Percentiles rank a stretch among this genome's conserved stretches.
phyloP scores from a whole-genome alignment of 1,284 basidiomycete species.

The Bothia castanella region DNA sequence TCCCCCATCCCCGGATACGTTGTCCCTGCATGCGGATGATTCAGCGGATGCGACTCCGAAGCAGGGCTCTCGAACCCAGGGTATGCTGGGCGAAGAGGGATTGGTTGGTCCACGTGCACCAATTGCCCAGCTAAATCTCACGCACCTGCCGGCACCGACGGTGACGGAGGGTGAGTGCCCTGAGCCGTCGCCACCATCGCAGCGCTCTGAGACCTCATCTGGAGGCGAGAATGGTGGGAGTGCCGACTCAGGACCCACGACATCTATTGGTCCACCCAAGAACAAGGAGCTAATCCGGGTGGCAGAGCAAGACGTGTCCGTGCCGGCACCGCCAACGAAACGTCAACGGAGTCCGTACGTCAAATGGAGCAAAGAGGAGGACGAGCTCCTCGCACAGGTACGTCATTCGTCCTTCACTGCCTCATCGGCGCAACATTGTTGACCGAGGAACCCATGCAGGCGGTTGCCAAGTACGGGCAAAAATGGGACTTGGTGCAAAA shows the following conservation, averaged over 20 bases:
- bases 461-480: slow-evolving; percentile 39
- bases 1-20: background rate
- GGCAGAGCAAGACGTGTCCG: slow-evolving; percentile 17
- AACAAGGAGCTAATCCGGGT: slow-evolving; percentile 29
- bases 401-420: background rate
- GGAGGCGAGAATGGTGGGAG: background rate
- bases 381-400: slow-evolving; percentile 38
- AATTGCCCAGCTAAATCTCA: background rate
- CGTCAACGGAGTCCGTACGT: slow-evolving; percentile 38
- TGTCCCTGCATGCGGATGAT: slow-evolving; percentile 8
- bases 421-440: background rate
- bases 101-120: background rate
- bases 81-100: background rate
- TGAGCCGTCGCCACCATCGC: slow-evolving; percentile 5
- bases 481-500: slow-evolving; percentile 42
- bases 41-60: slow-evolving; percentile 21
- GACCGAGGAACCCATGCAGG: slow-evolving; percentile 18
- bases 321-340: slow-evolving; percentile 13
- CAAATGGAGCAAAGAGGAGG: slow-evolving; percentile 40
- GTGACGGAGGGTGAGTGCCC: background rate
- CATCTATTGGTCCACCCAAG: slow-evolving; percentile 2
- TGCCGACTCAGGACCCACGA: background rate
- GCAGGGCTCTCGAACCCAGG: slow-evolving; percentile 8
- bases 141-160: background rate
- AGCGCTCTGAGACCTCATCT: slow-evolving; percentile 8